Percentiles rank a stretch among this genome's conserved stretches.
phyloP scores from a whole-genome alignment of 306 rosid genomes.

The Hippophae rhamnoides region DNA sequence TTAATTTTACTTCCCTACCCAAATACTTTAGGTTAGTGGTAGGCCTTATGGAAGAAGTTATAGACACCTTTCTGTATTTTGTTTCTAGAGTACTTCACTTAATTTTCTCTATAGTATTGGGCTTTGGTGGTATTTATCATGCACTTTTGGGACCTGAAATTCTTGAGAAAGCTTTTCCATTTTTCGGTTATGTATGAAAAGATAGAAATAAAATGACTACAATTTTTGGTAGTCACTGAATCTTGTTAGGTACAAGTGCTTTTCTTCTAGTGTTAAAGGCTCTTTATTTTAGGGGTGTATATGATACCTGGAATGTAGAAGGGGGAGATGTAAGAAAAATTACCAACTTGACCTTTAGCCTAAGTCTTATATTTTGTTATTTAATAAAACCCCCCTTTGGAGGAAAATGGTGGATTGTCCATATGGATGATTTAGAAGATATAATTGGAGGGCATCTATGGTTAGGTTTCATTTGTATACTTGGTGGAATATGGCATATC shows the following conservation, averaged over 20 bases:
- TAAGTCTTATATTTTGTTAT: constrained; percentile 5
- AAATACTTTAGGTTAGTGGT: too few species aligned
- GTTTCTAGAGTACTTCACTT: neutral
- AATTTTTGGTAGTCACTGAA: too few species aligned
- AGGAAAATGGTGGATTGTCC: neutral
- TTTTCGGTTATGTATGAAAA: too few species aligned
- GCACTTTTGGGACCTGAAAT: too few species aligned
- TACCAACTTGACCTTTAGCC: constrained; percentile 5
- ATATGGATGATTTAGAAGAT: neutral
- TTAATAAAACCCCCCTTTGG: neutral
- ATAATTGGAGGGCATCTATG: neutral
- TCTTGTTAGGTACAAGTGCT: too few species aligned
- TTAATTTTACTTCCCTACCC: too few species aligned
- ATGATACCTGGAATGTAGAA: constrained; percentile 1
- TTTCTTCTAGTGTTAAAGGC: neutral
- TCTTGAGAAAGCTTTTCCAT: too few species aligned
- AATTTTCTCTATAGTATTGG: neutral
- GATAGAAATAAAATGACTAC: too few species aligned
- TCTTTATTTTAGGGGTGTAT: neutral
- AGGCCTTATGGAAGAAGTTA: neutral
- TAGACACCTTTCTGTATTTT: neutral
- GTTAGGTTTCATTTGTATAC: too few species aligned
- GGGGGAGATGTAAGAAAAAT: constrained; percentile 8
- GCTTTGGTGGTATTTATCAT: too few species aligned
- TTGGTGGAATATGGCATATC: too few species aligned